Base-by-base conservation (phyloP, 768 basidiomycete species). In the Mycena vitilis region DNA sequence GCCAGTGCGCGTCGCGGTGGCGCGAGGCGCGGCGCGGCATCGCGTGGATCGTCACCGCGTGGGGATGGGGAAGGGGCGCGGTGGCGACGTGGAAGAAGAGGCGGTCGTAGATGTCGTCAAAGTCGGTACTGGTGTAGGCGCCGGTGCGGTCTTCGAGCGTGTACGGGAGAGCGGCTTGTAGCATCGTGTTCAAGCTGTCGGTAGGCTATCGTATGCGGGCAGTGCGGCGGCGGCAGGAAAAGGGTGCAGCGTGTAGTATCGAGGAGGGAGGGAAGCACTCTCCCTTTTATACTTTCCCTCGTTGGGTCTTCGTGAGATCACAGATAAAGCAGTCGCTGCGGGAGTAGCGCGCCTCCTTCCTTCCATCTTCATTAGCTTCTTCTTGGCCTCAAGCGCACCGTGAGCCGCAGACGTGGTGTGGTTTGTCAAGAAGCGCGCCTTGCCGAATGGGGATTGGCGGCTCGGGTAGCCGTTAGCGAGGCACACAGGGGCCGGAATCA, bases 81-180 rank as follows among this genome's bases (percentile, higher is more conserved):
- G 86, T 84, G 7, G 85, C 78, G 42, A 93, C 83, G 65, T 88
- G 90, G 58, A 91, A 84, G 81, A 91, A 93, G 70, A 88, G 79
- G 62, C 92, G 87, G 78, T 94, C 92, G 75, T 93, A 93, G 71
- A 92, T 86, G 73, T 94, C 92, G 75, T 92, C 91, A 69, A 88
- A 93, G 81, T 94, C 91, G 1, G 90, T 85, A 54, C 80, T 78
- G 15, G 83, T 80, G 66, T 85, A 77, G 16, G 79, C 77, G 22
- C 87, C 90, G 0, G 91, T 89, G 53, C 89, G 87, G 80, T 93
- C 91, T 76, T 93, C 91, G 51, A 92, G 83, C 53, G 85, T 85
- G 70, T 86, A 86, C 20, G 89, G 88, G 64, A 87, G 81, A 67
- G 72, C 69, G 63, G 59, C 30, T 65, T 69, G 68, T 37, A 64